Evolutionary conservation across 139 green algal species (phyloP), one percentile per base, ranked within the genome.

Genomic region (Coccomyxa sp.): DNA sequence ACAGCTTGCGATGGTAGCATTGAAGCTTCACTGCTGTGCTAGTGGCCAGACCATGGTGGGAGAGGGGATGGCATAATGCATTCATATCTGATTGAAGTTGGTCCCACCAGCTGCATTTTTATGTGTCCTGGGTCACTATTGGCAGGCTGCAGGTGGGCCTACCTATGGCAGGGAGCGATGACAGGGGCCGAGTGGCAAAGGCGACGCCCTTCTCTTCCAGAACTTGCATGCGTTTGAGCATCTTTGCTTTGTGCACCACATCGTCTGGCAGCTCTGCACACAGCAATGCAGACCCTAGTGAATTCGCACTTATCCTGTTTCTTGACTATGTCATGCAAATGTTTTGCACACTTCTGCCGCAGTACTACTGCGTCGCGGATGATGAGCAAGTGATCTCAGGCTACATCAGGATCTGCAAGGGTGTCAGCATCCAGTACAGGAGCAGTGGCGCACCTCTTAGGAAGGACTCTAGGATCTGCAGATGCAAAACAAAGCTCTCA

Each of bases 171-270:
- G 35, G 16, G 7, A 83, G 33, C 3, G 74, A 38, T 37, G 24
- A 22, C 58, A 83, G 70, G 38, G 75, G 34, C 72, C 76, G 81
- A 44, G 68, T 40, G 5, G 73, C 68, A 79, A 88, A 90, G 7
- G 22, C 27, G 6, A 18, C 38, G 2, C 84, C 84, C 39, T 77
- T 68, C 73, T 82, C 78, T 72, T 87, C 82, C 54, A 90, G 73
- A 35, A 89, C 75, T 31, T 88, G 79, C 89, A 93, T 93, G 54
- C 85, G 78, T 72, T 87, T 83, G 37, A 92, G 81, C 88, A 71
- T 71, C n/a, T 71, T 71, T 6, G n/a, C n/a, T 10, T 71, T 36
- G 27, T 71, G 27, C 18, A 71, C n/a, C 10, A 36, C 90, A 84
- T 80, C 87, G 87, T 36, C 85, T 81, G 38, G 85, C 76, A 6